Conservation (phyloP, 2,329 filamentous ascomycete species). For the Ophiostoma australiae region DNA sequence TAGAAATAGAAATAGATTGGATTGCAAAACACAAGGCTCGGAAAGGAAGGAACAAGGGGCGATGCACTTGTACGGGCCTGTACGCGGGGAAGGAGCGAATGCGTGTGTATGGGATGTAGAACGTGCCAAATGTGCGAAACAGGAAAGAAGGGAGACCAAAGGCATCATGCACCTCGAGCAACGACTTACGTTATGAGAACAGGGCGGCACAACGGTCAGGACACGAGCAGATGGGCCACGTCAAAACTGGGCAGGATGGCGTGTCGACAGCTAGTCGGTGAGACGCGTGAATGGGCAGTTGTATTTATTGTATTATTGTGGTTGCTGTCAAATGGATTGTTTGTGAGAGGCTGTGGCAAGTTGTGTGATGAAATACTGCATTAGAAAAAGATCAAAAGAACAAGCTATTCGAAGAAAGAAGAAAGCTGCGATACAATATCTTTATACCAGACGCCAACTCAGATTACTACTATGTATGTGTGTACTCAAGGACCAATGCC, state of each 20-base stretch:
- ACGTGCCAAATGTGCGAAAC: neutral
- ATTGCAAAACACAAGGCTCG: conserved; percentile 3
- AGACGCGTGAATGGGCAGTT: neutral
- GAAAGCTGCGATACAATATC: neutral
- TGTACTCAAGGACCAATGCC: neutral
- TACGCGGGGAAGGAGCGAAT: neutral
- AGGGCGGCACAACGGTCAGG: neutral
- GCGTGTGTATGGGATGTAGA: neutral
- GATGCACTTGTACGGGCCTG: neutral
- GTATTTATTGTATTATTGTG: neutral
- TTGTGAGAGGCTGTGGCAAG: neutral
- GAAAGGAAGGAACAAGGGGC: neutral
- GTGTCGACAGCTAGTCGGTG: conserved; percentile 26
- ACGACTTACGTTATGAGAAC: conserved; percentile 25
- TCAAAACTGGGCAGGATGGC: conserved; percentile 25
- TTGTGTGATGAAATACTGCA: neutral
- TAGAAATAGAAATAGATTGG: neutral
- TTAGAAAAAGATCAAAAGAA: neutral
- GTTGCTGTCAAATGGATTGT: neutral
- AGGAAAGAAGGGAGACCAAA: neutral
- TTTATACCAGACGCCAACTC: neutral
- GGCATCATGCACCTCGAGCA: neutral
- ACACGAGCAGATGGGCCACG: conserved; percentile 14
- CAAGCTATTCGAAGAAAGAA: neutral
- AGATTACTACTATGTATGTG: neutral